These are phyloP conservation scores for Rhodosporidiobolus odoratus DNA, from an alignment of 768 basidiomycete species.

Conservation along the genomic window DNA sequence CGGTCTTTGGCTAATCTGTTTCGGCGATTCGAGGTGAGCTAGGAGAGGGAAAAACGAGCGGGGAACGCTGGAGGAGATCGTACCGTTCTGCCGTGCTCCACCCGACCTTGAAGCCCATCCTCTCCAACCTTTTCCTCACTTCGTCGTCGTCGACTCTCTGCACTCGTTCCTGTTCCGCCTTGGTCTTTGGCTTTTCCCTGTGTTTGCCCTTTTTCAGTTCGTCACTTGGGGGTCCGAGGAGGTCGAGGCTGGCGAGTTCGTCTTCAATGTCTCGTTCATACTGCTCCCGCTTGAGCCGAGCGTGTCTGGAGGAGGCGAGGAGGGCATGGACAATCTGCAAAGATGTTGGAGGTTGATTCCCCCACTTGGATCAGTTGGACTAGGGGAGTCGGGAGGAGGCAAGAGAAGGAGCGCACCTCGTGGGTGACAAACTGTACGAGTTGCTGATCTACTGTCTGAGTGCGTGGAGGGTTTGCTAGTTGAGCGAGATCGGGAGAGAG, in stretches of 20 bases:
- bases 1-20: conserved; percentile 35
- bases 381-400: background rate
- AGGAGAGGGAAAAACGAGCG: background rate
- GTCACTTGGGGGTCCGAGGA: background rate
- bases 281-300: background rate
- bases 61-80: background rate
- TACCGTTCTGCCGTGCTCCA: conserved; percentile 37
- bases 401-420: conserved; percentile 20
- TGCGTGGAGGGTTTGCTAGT: conserved; percentile 25
- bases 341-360: background rate
- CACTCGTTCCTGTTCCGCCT: background rate
- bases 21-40: too few relatives aligned
- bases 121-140: conserved; percentile 21
- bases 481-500: conserved; percentile 6
- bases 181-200: background rate
- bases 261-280: conserved; percentile 12
- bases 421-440: conserved; percentile 34
- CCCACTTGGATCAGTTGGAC: too few relatives aligned
- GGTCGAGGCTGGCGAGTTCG: conserved; percentile 1
- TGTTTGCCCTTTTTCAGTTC: background rate
- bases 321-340: conserved; percentile 23
- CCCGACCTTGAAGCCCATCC: conserved; percentile 38
- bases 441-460: conserved; percentile 26
- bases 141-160: conserved; percentile 4
- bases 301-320: background rate